Evolutionary conservation across 2,329 filamentous ascomycete genomes (phyloP).

Genomic region (Apiospora phragmitis): DNA sequence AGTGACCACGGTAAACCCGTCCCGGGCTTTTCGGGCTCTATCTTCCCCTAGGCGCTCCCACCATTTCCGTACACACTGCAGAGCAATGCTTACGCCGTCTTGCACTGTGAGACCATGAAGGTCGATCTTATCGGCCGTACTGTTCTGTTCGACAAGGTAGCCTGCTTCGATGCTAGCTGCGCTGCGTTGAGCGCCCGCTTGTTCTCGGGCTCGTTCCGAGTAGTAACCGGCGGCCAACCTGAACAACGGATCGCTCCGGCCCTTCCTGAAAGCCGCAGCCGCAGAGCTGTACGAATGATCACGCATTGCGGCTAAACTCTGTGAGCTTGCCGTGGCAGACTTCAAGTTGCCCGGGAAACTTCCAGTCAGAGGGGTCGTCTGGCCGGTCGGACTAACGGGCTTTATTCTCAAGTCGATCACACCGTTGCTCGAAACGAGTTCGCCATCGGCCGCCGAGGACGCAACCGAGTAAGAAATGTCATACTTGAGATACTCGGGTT

Average conservation of each 20-base stretch:
- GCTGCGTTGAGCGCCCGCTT: constrained; percentile 55
- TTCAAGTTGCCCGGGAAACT: constrained; percentile 16
- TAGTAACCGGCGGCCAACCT: constrained; percentile 77
- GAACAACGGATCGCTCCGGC: constrained; percentile 71
- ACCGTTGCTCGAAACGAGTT: neutral
- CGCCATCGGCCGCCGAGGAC: constrained; percentile 18
- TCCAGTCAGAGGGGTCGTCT: constrained; percentile 7
- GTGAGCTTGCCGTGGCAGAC: constrained; percentile 18
- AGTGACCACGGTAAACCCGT: constrained; percentile 74
- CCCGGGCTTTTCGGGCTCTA: constrained; percentile 49
- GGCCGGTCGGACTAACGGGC: constrained; percentile 9
- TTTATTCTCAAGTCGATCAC: neutral
- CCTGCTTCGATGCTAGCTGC: constrained; percentile 70
- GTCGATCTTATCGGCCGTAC: constrained; percentile 63
- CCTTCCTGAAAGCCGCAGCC: constrained; percentile 42
- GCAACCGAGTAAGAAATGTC: constrained; percentile 29
- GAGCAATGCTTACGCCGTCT: constrained; percentile 78
- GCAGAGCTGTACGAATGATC: constrained; percentile 38
- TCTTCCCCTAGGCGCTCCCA: constrained; percentile 73
- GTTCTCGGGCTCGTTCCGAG: constrained; percentile 66
- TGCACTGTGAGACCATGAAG: constrained; percentile 81
- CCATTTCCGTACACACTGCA: constrained; percentile 68
- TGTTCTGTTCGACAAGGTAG: constrained; percentile 67
- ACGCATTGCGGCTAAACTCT: constrained; percentile 21
- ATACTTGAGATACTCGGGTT: constrained; percentile 36